A percentile compares a stretch with the other conserved stretches of the same genome.
Conservation (phyloP, 495 filamentous ascomycete species). For the Tetracladium setigerum region DNA sequence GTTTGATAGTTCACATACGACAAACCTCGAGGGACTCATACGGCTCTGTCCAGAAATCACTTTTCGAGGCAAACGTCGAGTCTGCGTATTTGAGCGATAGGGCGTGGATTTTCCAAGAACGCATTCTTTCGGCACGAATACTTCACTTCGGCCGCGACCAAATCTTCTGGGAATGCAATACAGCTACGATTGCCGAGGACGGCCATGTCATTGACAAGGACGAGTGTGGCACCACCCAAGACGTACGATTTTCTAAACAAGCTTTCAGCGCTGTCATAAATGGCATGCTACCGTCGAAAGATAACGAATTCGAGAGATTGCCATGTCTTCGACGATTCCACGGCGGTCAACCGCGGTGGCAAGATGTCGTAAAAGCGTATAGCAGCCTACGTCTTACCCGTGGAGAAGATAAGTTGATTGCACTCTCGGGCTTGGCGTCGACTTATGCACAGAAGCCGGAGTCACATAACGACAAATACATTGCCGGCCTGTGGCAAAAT, state of each 20-base stretch:
- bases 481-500: not conserved
- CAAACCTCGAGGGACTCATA: too few relatives aligned
- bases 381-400: not conserved
- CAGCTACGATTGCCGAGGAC: not conserved
- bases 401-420: not conserved
- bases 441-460: too few relatives aligned
- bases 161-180: slow-evolving; percentile 7
- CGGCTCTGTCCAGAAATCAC: too few relatives aligned
- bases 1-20: too few relatives aligned
- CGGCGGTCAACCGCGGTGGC: too few relatives aligned
- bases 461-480: not conserved
- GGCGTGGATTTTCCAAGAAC: slow-evolving; percentile 14
- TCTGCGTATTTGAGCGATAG: not conserved
- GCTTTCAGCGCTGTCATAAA: too few relatives aligned
- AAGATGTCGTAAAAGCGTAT: not conserved
- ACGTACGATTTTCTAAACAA: too few relatives aligned
- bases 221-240: too few relatives aligned
- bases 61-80: not conserved
- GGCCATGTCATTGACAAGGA: too few relatives aligned
- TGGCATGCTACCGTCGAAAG: too few relatives aligned
- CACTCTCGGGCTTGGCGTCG: not conserved
- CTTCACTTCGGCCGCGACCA: slow-evolving; percentile 8
- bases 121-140: slow-evolving; percentile 10
- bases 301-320: too few relatives aligned
- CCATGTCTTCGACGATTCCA: too few relatives aligned